Conservation (phyloP, 306 rosid species). For the Prunus kanzakura region DNA sequence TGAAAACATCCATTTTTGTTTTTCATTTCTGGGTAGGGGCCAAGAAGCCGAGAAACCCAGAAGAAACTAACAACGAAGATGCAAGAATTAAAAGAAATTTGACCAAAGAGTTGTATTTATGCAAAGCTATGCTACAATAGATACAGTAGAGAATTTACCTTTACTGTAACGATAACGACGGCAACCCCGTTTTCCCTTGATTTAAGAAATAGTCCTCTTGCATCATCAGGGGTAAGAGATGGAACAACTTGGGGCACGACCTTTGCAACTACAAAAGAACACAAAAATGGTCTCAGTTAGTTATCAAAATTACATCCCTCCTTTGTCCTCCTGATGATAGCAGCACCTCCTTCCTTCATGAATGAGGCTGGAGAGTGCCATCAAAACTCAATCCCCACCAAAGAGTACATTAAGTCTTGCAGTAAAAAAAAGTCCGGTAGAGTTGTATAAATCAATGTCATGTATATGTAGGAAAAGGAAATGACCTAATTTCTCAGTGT, state of each 20-base stretch:
- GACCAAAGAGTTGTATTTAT: background rate
- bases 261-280: conserved; percentile 20
- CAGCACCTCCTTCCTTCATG: no score
- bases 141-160: background rate
- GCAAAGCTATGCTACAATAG: background rate
- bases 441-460: no score
- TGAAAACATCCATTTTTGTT: background rate
- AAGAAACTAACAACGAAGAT: background rate
- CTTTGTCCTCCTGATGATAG: no score
- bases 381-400: no score
- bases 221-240: conserved; percentile 15
- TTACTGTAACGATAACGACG: conserved; percentile 19
- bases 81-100: background rate
- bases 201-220: conserved; percentile 15
- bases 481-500: conserved; percentile 24
- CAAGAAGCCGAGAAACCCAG: background rate
- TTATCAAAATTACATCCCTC: no score
- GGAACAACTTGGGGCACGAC: conserved; percentile 28
- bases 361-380: no score
- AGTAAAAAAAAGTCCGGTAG: no score
- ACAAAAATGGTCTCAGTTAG: background rate
- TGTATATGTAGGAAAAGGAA: background rate
- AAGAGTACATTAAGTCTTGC: no score
- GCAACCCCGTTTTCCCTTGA: conserved; percentile 24
- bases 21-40: background rate